phyloP scores from a whole-genome alignment of 129 eudicot species.

The Tagetes patula region DNA sequence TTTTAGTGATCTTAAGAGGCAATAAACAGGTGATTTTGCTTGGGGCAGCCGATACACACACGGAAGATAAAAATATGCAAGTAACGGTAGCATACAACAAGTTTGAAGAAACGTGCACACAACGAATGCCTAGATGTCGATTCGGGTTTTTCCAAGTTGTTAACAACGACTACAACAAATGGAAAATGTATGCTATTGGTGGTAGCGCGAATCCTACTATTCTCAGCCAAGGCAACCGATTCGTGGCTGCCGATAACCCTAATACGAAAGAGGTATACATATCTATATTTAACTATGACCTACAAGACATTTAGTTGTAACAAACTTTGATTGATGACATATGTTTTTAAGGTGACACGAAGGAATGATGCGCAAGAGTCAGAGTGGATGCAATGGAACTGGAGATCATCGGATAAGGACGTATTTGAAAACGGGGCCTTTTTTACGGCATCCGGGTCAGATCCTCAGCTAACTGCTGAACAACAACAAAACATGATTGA shows the following conservation, averaged over 20 bases:
- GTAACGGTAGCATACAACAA: slow-evolving; percentile 69
- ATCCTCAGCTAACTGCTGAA: slow-evolving; percentile 22
- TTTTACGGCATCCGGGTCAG: slow-evolving; percentile 51
- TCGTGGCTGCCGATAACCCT: slow-evolving; percentile 46
- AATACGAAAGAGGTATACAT: slow-evolving; percentile 48
- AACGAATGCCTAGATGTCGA: slow-evolving; percentile 82
- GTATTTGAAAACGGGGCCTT: slow-evolving; percentile 56
- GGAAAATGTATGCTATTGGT: slow-evolving; percentile 89
- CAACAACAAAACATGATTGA: slow-evolving; percentile 31
- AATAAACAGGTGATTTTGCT: slow-evolving; percentile 25
- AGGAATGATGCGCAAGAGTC: slow-evolving; percentile 41
- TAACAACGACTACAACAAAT: slow-evolving; percentile 72
- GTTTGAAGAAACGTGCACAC: slow-evolving; percentile 57
- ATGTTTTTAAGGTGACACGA: slow-evolving; percentile 51
- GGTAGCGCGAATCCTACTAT: slow-evolving; percentile 79
- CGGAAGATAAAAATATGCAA: slow-evolving; percentile 57
- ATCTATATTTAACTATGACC: too few species aligned
- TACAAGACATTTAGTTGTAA: too few species aligned
- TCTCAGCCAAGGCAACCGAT: slow-evolving; percentile 82
- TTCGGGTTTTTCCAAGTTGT: slow-evolving; percentile 78
- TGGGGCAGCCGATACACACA: slow-evolving; percentile 52
- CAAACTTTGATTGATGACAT: too few species aligned
- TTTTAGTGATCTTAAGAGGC: too few species aligned
- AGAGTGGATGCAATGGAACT: slow-evolving; percentile 67
- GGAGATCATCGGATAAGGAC: slow-evolving; percentile 69